Conservation (phyloP, 768 basidiomycete species). For the Jaapia argillacea region DNA sequence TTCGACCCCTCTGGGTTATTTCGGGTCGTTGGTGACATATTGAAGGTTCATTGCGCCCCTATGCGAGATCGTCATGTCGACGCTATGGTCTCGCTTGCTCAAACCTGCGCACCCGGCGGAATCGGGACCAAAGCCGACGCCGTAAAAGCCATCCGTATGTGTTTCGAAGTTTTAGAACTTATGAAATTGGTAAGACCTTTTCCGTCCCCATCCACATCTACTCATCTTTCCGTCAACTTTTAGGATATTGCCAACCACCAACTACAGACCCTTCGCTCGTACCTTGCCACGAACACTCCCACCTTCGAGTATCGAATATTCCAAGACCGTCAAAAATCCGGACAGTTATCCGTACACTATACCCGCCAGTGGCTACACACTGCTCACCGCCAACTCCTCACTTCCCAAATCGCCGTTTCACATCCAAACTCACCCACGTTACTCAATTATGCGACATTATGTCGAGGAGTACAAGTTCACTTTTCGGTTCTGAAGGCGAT, state of each 20-base stretch:
- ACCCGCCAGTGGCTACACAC: slow-evolving; percentile 59
- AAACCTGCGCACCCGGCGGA: slow-evolving; percentile 43
- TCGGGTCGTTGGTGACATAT: slow-evolving; percentile 63
- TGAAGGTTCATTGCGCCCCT: slow-evolving; percentile 89
- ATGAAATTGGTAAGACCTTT: slow-evolving; percentile 79
- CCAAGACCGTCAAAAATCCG: slow-evolving; percentile 40
- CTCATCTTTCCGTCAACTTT: slow-evolving; percentile 8
- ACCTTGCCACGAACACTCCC: slow-evolving; percentile 69
- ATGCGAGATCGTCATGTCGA: slow-evolving; percentile 84
- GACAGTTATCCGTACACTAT: slow-evolving; percentile 29
- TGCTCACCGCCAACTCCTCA: slow-evolving; percentile 35
- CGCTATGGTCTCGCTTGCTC: slow-evolving; percentile 68
- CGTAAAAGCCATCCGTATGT: slow-evolving; percentile 66
- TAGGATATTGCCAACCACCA: slow-evolving; percentile 97
- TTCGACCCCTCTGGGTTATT: slow-evolving; percentile 80
- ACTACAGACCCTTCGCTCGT: slow-evolving; percentile 86
- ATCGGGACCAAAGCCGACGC: slow-evolving; percentile 50
- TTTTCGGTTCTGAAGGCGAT: slow-evolving; percentile 40
- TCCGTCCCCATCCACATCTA: slow-evolving; percentile 12
- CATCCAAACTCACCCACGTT: slow-evolving; percentile 18
- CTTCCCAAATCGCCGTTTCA: slow-evolving; percentile 34
- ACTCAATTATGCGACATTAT: slow-evolving; percentile 31
- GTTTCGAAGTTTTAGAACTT: slow-evolving; percentile 85
- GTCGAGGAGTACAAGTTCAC: slow-evolving; percentile 25
- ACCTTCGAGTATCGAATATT: slow-evolving; percentile 76